Conservation (phyloP, 306 rosid genomes). For the Quercus variabilis region DNA sequence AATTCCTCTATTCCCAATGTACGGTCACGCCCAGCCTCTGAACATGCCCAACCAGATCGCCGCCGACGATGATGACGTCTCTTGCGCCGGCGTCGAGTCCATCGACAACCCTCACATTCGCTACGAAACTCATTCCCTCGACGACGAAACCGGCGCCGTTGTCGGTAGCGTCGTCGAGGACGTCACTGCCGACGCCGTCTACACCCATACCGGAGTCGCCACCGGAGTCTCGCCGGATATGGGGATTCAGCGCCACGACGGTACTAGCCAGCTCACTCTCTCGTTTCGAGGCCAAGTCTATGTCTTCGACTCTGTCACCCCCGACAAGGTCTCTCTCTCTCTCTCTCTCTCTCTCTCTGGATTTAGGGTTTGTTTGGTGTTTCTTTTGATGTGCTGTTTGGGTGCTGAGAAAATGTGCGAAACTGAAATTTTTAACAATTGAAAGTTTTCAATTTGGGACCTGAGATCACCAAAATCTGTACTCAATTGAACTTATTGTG, state of each 20-base stretch:
- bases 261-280: conserved; percentile 81
- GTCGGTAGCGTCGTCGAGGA: conserved; percentile 43
- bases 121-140: conserved; percentile 55
- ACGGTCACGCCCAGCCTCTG: conserved; percentile 53
- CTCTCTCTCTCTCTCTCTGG: background rate
- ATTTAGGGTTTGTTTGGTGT: background rate
- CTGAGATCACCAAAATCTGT: background rate
- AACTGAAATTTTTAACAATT: background rate
- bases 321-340: conserved; percentile 57
- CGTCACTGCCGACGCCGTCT: conserved; percentile 45
- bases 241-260: conserved; percentile 46
- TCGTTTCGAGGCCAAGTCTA: conserved; percentile 93
- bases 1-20: conserved; percentile 46
- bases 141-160: conserved; percentile 38
- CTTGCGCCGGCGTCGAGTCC: conserved; percentile 30
- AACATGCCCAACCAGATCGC: conserved; percentile 55
- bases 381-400: background rate
- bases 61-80: conserved; percentile 41
- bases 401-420: background rate
- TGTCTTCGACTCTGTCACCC: conserved; percentile 82
- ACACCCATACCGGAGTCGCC: conserved; percentile 31
- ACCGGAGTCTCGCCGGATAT: conserved; percentile 31
- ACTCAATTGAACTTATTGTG: background rate
- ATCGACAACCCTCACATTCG: conserved; percentile 54
- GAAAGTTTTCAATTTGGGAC: background rate